A percentile compares a stretch with the other conserved stretches of the same genome.
These are phyloP conservation scores for Friedmanniomyces simplex DNA, from an alignment of 495 filamentous ascomycete species.

Conservation along the genomic window DNA sequence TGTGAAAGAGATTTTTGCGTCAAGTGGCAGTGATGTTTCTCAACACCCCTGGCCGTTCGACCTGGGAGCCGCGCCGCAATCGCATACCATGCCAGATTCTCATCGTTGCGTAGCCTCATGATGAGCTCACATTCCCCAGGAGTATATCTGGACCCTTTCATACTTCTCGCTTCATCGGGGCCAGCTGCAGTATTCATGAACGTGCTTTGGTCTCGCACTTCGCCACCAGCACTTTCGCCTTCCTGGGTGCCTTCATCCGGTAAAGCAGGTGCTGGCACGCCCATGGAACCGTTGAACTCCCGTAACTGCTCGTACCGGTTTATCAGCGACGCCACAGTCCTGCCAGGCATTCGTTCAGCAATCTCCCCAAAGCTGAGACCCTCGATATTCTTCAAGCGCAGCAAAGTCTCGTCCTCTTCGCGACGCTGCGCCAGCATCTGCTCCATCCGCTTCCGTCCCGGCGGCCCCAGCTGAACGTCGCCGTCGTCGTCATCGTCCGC, in stretches of 20 bases:
- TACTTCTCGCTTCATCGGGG: too few relatives aligned
- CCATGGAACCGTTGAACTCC: background rate
- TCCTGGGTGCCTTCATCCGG: background rate
- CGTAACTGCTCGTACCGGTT: slow-evolving; percentile 2
- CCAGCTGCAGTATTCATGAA: too few relatives aligned
- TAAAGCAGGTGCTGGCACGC: background rate
- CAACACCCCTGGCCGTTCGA: too few relatives aligned
- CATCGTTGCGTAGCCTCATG: background rate
- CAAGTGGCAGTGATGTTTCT: too few relatives aligned
- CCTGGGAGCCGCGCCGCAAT: background rate
- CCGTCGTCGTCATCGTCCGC: background rate
- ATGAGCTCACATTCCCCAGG: too few relatives aligned
- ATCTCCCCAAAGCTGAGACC: slow-evolving; percentile 10
- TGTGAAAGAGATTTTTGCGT: too few relatives aligned
- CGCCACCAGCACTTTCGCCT: background rate
- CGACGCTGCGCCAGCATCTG: background rate
- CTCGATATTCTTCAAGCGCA: slow-evolving; percentile 12
- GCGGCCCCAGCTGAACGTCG: background rate
- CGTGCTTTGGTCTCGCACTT: background rate
- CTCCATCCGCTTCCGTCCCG: background rate
- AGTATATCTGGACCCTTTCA: too few relatives aligned
- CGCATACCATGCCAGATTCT: background rate
- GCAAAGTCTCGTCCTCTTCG: slow-evolving; percentile 11
- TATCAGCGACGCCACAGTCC: background rate
- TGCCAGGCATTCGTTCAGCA: slow-evolving; percentile 7